Conservation (phyloP, 2,329 filamentous ascomycete species). For the Pseudopithomyces chartarum region DNA sequence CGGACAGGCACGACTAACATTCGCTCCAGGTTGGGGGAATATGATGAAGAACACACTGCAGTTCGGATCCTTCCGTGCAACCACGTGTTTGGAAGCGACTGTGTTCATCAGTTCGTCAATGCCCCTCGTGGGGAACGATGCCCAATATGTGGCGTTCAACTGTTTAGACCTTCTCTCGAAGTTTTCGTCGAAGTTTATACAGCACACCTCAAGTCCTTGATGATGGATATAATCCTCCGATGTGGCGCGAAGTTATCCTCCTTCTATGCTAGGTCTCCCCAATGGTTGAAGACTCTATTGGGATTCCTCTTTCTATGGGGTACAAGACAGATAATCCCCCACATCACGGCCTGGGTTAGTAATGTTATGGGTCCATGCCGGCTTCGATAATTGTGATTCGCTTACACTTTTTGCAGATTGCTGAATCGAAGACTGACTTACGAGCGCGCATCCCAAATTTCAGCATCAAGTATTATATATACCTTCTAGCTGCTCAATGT, state of each 20-base stretch:
- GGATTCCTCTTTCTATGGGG: no score
- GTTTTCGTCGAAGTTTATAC: neutral
- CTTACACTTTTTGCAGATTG: neutral
- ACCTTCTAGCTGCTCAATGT: neutral
- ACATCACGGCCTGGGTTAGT: neutral
- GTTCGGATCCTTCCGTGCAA: conserved; percentile 19
- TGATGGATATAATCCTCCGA: neutral
- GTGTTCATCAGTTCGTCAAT: conserved; percentile 7
- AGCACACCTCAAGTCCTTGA: neutral
- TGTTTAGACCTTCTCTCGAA: conserved; percentile 2
- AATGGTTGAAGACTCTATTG: no score
- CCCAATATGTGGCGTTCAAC: conserved; percentile 12
- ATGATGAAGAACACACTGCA: conserved; percentile 15
- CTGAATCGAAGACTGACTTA: neutral
- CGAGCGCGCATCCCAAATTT: neutral
- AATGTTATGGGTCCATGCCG: neutral
- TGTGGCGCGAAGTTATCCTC: neutral
- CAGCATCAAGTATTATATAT: neutral
- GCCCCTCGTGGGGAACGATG: conserved; percentile 12
- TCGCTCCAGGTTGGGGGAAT: conserved; percentile 13
- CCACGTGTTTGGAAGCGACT: conserved; percentile 21
- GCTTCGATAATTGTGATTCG: neutral
- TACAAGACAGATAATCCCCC: no score
- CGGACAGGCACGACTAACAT: neutral
- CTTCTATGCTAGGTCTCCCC: no score